Percentiles rank a stretch among this genome's conserved stretches.
These are phyloP conservation scores for Curvularia lunata DNA, from an alignment of 2,329 filamentous ascomycete genomes.

Conservation along the genomic window DNA sequence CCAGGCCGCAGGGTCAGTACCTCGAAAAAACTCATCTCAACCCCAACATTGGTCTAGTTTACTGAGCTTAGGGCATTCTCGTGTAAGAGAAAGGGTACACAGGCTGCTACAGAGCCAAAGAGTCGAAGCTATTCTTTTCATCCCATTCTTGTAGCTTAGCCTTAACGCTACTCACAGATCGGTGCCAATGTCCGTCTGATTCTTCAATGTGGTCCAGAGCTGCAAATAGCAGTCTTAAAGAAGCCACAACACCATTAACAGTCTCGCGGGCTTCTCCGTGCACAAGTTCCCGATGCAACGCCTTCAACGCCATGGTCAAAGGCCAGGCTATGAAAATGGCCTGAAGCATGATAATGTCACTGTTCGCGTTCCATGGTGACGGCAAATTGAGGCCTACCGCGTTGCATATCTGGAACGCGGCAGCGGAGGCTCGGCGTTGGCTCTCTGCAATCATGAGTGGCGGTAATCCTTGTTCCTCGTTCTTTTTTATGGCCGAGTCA, in stretches of 20 bases:
- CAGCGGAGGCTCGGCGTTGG: neutral
- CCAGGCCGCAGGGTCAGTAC: too few species aligned
- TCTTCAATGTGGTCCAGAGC: slow-evolving; percentile 7
- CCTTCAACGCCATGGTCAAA: slow-evolving; percentile 2
- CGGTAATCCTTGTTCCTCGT: neutral
- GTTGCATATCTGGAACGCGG: slow-evolving; percentile 7
- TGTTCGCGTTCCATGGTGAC: neutral
- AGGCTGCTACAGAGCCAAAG: neutral
- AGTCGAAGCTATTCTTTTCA: neutral
- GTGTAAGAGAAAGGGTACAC: neutral
- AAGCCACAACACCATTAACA: neutral
- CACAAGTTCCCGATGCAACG: neutral
- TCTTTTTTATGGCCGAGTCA: neutral
- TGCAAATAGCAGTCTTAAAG: neutral
- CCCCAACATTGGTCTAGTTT: too few species aligned
- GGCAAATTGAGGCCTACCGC: slow-evolving; percentile 5
- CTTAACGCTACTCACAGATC: neutral
- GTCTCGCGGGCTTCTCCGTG: neutral
- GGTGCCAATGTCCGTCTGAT: slow-evolving; percentile 4
- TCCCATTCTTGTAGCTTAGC: slow-evolving; percentile 5
- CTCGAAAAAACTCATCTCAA: too few species aligned
- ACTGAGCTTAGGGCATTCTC: too few species aligned
- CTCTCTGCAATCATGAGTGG: neutral
- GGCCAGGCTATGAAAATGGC: slow-evolving; percentile 7
- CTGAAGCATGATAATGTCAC: slow-evolving; percentile 5